Base-by-base conservation (phyloP, 148 eudicot genomes). In the Diospyros lotus region DNA sequence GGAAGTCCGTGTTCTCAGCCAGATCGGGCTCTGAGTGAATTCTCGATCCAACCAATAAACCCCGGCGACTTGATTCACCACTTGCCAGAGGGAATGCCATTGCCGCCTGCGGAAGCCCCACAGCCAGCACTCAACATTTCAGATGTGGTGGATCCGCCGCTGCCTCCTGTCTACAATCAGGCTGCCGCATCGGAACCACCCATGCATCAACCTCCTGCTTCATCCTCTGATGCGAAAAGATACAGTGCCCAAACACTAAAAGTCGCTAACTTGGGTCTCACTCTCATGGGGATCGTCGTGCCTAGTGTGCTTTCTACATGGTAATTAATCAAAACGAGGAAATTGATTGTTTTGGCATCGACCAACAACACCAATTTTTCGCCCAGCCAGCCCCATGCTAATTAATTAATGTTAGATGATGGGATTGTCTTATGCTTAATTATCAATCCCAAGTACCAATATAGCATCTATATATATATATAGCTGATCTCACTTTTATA, bases 121-220 rank as follows among this genome's bases (percentile, higher is more conserved):
- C 80, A 81, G 6, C 90, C 91, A 1, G 44, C 75, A n/a, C 89
- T 95, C 15, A 68, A 83, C 3, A 73, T 62, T 2, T 72, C 46
- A 1, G 82, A 83, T 3, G 75, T 95, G 4, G 90, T 84, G 42
- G 96, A 84, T 79, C 94, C 97, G 55, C 97, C 99, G 9, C 80
- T 95, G 67, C 99, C 99, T 12, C 62, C 73, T 39, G 41, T 55
- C 72, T 75, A 88, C 1, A 6, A 58, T 3, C 84, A 85, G 4
- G 44, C 80, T 50, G 82, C 76, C 73, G 39, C 81, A 12, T 18
- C 86, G 6, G 28, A 68, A 2, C 11, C 72, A 1, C 13, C 82
- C 8, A 15, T 1, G 2, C 61, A 28, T 3, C 1, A 60, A 4
- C 9, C 61, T 13, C 9, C 61, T 13, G 69, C 69, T 45, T 41